phyloP scores from a whole-genome alignment of 345 rosid genomes.

The Euclidium syriacum region DNA sequence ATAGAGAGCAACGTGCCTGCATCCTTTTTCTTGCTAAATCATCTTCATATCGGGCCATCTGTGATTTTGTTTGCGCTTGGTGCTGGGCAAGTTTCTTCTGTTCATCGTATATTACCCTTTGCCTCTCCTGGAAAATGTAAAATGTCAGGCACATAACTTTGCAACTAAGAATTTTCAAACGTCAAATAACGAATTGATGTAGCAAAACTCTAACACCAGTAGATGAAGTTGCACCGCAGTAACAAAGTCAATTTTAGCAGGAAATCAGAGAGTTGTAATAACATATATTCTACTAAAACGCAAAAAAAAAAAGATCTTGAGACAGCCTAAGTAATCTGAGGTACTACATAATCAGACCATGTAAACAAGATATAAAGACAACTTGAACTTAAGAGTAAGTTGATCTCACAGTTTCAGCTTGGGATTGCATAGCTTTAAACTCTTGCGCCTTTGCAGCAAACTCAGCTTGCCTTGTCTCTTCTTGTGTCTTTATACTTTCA shows the following conservation, averaged over 20 bases:
- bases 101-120: conserved; percentile 82
- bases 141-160: conserved; percentile 1
- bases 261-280: background rate
- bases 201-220: background rate
- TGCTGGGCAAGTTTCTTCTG: conserved; percentile 86
- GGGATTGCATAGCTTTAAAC: conserved; percentile 81
- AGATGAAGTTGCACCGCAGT: background rate
- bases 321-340: background rate
- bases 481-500: conserved; percentile 70
- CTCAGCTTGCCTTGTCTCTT: conserved; percentile 76
- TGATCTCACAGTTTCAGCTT: conserved; percentile 77
- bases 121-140: conserved; percentile 62
- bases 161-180: conserved; percentile 1
- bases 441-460: conserved; percentile 59
- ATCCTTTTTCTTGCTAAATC: conserved; percentile 94
- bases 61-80: conserved; percentile 90
- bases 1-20: conserved; percentile 59
- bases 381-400: background rate
- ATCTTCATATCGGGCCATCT: conserved; percentile 92
- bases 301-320: background rate
- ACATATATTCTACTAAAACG: background rate
- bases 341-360: background rate
- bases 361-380: background rate
- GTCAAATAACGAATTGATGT: background rate
- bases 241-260: background rate